Evolutionary conservation across 176 grass and related monocot species (phyloP).

Genomic region (Aegilops bicornis): DNA sequence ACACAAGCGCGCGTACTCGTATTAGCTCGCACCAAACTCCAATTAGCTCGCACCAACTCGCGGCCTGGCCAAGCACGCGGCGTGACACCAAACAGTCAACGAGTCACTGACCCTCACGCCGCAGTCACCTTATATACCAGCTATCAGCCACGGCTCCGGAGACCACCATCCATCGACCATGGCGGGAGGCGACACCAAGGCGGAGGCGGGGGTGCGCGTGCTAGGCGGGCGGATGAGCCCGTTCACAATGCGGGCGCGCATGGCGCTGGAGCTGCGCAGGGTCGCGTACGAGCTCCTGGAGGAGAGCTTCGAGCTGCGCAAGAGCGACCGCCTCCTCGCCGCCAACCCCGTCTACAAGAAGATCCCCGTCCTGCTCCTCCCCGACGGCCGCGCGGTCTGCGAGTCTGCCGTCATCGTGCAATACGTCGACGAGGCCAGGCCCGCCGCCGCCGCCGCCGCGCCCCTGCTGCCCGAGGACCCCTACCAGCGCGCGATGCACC

Average conservation of each 20-base stretch:
- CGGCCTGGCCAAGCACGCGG: neutral
- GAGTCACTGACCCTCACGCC: neutral
- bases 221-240: conserved; percentile 53
- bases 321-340: conserved; percentile 58
- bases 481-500: conserved; percentile 63
- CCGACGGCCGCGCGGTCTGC: conserved; percentile 54
- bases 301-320: conserved; percentile 39
- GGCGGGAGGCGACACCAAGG: neutral
- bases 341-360: conserved; percentile 64
- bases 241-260: conserved; percentile 37
- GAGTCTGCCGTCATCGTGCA: conserved; percentile 68
- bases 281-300: conserved; percentile 51
- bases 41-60: neutral
- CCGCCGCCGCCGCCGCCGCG: neutral
- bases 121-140: neutral
- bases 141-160: neutral
- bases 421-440: conserved; percentile 42
- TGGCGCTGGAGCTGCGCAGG: conserved; percentile 53
- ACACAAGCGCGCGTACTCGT: too few relatives aligned
- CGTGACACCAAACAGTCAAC: neutral
- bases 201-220: conserved; percentile 1
- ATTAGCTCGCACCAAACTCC: neutral
- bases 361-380: conserved; percentile 64
- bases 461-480: conserved; percentile 39
- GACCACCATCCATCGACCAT: neutral